These are phyloP conservation scores for Tetracladium setigerum DNA, from an alignment of 495 filamentous ascomycete species.

Conservation along the genomic window DNA sequence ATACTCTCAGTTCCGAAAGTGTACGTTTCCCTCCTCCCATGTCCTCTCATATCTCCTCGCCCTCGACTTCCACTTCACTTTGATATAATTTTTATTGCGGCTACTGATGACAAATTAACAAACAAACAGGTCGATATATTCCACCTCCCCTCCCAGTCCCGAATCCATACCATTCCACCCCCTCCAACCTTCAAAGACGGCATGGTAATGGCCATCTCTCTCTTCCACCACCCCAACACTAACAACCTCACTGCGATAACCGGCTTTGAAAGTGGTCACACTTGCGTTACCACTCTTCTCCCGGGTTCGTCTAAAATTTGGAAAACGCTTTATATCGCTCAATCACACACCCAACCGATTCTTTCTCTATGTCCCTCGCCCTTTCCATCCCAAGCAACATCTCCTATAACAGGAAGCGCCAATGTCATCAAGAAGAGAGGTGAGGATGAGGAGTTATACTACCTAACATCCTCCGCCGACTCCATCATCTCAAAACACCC, in stretches of 20 bases:
- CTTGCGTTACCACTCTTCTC: conserved; percentile 37
- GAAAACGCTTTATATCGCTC: conserved; percentile 55
- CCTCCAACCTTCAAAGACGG: conserved; percentile 55
- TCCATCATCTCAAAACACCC: conserved; percentile 33
- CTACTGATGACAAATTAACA: conserved; percentile 1
- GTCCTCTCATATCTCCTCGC: neutral
- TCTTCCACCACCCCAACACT: conserved; percentile 40
- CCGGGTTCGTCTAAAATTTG: conserved; percentile 30
- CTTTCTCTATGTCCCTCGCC: conserved; percentile 68
- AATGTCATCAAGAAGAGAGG: too few relatives aligned
- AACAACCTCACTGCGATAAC: conserved; percentile 41
- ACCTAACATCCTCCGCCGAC: conserved; percentile 82
- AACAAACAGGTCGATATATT: conserved; percentile 68
- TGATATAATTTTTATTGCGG: neutral
- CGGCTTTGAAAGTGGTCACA: conserved; percentile 85
- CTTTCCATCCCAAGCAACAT: neutral
- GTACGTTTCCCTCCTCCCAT: conserved; percentile 33
- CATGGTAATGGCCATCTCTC: conserved; percentile 82
- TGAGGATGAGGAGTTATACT: conserved; percentile 31
- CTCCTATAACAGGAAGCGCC: too few relatives aligned
- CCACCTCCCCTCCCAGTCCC: conserved; percentile 65
- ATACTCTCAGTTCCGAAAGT: conserved; percentile 66
- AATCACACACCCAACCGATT: conserved; percentile 75
- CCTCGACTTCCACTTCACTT: neutral
- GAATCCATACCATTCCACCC: conserved; percentile 58